phyloP scores from a whole-genome alignment of 2,329 filamentous ascomycete species.

The Xylariaceae sp. region DNA sequence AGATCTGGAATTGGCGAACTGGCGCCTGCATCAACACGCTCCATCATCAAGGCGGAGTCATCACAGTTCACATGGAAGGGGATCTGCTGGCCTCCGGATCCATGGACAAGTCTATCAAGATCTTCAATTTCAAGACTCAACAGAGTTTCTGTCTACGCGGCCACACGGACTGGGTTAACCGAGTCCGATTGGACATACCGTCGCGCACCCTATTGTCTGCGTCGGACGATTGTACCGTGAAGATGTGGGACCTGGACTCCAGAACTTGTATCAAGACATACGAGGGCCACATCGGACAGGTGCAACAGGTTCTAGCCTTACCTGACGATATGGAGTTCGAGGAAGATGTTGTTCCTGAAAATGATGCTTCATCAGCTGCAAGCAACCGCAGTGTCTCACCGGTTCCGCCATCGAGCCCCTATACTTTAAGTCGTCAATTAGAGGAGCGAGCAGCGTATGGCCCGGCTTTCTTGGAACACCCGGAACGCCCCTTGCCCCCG shows the following conservation, averaged over 20 bases:
- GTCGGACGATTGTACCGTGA: conserved; percentile 86
- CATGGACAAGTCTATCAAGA: conserved; percentile 81
- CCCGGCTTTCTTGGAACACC: conserved; percentile 55
- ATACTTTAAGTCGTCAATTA: conserved; percentile 26
- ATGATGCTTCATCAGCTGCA: conserved; percentile 49
- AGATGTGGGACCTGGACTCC: conserved; percentile 89
- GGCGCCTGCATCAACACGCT: conserved; percentile 81
- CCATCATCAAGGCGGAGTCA: conserved; percentile 73
- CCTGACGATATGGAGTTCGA: conserved; percentile 87
- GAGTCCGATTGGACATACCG: conserved; percentile 76
- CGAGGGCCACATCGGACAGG: conserved; percentile 87
- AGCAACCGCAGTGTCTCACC: conserved; percentile 45
- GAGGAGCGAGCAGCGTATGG: conserved; percentile 54
- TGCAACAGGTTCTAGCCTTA: conserved; percentile 83
- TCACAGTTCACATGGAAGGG: conserved; percentile 81
- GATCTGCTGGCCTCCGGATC: conserved; percentile 84
- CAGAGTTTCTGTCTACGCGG: conserved; percentile 74
- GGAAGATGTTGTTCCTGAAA: conserved; percentile 51
- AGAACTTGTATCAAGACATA: conserved; percentile 71
- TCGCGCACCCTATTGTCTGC: conserved; percentile 87
- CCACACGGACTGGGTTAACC: conserved; percentile 93
- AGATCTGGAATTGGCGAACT: conserved; percentile 95
- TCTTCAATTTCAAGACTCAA: conserved; percentile 87
- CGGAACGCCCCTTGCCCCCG: conserved; percentile 65
- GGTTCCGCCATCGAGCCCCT: conserved; percentile 22